Conservation (phyloP, 495 filamentous ascomycete species). For the Aspergillus olivimuriae region DNA sequence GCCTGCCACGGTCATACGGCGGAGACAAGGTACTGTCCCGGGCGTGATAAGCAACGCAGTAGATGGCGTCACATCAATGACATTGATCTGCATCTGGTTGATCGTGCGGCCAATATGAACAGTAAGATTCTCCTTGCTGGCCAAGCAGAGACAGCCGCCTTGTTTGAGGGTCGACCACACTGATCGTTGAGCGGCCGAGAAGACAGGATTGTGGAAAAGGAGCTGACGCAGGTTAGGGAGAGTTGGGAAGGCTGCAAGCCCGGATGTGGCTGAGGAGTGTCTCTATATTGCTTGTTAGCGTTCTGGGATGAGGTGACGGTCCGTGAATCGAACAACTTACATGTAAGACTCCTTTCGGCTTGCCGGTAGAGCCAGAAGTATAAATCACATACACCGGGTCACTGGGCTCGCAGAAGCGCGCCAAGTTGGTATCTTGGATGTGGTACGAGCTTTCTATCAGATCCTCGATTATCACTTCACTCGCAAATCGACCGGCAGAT, state of each 20-base stretch:
- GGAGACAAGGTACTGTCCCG: constrained; percentile 1
- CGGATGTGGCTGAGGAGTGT: too few species aligned
- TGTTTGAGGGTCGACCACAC: constrained; percentile 8
- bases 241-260: too few species aligned
- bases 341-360: constrained; percentile 14
- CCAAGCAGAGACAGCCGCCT: constrained; percentile 7
- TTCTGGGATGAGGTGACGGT: too few species aligned
- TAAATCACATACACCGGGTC: constrained; percentile 7
- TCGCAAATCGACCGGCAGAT: too few species aligned
- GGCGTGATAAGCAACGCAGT: constrained; percentile 5
- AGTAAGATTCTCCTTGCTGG: constrained; percentile 4
- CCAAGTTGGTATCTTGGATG: too few species aligned
- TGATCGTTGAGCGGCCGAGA: constrained; percentile 14
- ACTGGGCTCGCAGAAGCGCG: not conserved
- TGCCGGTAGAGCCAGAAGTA: constrained; percentile 17
- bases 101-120: constrained; percentile 1
- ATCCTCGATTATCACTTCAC: too few species aligned
- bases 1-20: constrained; percentile 3
- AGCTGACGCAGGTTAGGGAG: constrained; percentile 11
- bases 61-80: constrained; percentile 9
- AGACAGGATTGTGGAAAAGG: constrained; percentile 17
- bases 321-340: too few species aligned
- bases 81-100: constrained; percentile 5
- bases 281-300: too few species aligned
- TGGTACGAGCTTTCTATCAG: too few species aligned